Percentiles rank a stretch among this genome's conserved stretches.
phyloP scores from a whole-genome alignment of 768 basidiomycete species.

The Panaeolus cyanescens region DNA sequence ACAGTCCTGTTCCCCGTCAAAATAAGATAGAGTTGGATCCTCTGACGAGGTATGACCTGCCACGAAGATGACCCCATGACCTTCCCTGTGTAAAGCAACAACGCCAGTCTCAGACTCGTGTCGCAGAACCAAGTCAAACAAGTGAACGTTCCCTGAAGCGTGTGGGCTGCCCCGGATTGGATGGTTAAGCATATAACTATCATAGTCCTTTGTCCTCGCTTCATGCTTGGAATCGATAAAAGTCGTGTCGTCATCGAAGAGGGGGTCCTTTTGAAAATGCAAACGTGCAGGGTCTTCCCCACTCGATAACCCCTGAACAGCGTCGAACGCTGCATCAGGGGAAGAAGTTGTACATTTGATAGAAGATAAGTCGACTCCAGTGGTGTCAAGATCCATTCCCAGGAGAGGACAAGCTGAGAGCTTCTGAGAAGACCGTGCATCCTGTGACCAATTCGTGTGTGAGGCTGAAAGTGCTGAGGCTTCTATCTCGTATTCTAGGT shows the following conservation, averaged over 20 bases:
- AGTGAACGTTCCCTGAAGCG: background rate
- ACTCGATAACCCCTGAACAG: background rate
- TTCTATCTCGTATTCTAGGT: background rate
- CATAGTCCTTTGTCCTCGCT: background rate
- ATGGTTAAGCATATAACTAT: background rate
- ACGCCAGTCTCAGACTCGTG: background rate
- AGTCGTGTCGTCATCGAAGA: background rate
- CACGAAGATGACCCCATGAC: background rate
- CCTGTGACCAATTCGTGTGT: background rate
- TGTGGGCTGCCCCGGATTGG: background rate
- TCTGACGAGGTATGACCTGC: background rate
- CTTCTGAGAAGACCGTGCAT: background rate
- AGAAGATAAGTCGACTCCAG: background rate
- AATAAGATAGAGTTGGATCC: background rate
- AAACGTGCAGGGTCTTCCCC: background rate
- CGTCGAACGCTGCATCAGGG: background rate
- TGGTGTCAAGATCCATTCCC: background rate
- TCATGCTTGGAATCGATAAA: background rate
- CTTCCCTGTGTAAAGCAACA: background rate
- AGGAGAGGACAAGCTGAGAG: background rate
- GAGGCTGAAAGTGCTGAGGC: background rate
- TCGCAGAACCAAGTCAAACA: background rate
- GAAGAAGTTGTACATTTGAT: background rate
- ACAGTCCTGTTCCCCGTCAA: background rate
- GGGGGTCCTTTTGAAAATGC: background rate